Evolutionary conservation across 768 basidiomycete genomes (phyloP).

Genomic region (Leccinum pellstonianum): DNA sequence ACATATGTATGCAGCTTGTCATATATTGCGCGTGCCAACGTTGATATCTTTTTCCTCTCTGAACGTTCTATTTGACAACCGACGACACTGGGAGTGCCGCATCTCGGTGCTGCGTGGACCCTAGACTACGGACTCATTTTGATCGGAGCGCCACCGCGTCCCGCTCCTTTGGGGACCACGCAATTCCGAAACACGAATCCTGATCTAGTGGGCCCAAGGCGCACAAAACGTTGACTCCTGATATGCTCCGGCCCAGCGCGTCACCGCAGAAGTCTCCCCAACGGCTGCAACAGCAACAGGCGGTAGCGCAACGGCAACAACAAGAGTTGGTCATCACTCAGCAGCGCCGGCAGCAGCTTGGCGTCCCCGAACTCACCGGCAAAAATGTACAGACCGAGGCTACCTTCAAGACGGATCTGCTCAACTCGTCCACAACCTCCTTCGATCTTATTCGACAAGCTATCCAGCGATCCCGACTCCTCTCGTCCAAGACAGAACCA

Average conservation of each 20-base stretch:
- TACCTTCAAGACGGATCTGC: slow-evolving; percentile 3
- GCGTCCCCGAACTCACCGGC: no score
- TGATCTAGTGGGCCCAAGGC: no score
- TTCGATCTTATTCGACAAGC: slow-evolving; percentile 87
- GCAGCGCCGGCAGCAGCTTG: no score
- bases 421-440: slow-evolving; percentile 78
- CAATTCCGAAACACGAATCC: background rate
- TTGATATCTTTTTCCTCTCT: background rate
- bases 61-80: background rate
- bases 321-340: no score
- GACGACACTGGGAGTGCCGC: background rate
- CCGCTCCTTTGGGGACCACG: background rate
- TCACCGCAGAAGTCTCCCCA: no score
- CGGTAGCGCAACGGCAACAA: no score
- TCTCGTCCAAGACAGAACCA: slow-evolving; percentile 51
- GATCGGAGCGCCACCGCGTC: slow-evolving; percentile 28
- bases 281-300: no score
- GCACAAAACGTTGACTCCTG: no score
- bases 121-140: background rate
- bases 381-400: no score
- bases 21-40: slow-evolving; percentile 1
- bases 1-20: slow-evolving; percentile 8
- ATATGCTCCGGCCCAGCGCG: no score
- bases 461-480: slow-evolving; percentile 88
- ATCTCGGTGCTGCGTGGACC: slow-evolving; percentile 16